Percentiles rank a stretch among this genome's conserved stretches.
These are phyloP conservation scores for Mortierella alpina DNA, from an alignment of 192 early-diverging fungal genomes.

Conservation along the genomic window DNA sequence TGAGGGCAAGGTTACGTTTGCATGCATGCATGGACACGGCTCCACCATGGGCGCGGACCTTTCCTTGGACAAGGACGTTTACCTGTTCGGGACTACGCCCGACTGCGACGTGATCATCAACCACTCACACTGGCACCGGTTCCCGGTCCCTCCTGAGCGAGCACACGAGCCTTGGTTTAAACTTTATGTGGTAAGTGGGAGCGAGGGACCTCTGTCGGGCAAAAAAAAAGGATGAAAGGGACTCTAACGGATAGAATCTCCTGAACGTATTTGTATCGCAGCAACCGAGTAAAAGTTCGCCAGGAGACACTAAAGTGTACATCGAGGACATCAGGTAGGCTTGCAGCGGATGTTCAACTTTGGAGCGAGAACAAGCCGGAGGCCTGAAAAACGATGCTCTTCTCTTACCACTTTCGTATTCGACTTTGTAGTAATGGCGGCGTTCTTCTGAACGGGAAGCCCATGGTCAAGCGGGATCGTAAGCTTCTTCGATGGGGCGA, in stretches of 20 bases:
- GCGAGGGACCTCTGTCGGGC: too few relatives aligned
- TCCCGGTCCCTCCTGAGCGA: neutral
- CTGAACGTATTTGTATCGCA: too few relatives aligned
- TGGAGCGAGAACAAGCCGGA: neutral
- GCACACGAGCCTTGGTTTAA: conserved; percentile 10
- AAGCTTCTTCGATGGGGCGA: neutral
- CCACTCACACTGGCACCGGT: conserved; percentile 12
- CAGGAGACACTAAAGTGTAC: neutral
- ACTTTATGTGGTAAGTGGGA: conserved; percentile 2
- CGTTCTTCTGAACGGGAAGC: conserved; percentile 3
- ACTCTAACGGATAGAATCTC: neutral
- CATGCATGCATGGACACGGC: neutral
- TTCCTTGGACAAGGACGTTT: neutral
- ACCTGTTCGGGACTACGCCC: conserved; percentile 11
- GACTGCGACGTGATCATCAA: conserved; percentile 21
- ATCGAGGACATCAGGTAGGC: conserved; percentile 9
- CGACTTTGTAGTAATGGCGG: neutral
- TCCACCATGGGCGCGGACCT: conserved; percentile 6
- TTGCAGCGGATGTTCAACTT: too few relatives aligned
- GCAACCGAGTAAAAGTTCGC: neutral
- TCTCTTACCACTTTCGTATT: neutral
- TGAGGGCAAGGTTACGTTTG: neutral
- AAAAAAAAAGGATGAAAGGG: too few relatives aligned
- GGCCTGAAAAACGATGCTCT: neutral
- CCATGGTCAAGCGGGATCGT: neutral